phyloP scores from a whole-genome alignment of 1,139 yeast species.

The Komagataea norvegica region DNA sequence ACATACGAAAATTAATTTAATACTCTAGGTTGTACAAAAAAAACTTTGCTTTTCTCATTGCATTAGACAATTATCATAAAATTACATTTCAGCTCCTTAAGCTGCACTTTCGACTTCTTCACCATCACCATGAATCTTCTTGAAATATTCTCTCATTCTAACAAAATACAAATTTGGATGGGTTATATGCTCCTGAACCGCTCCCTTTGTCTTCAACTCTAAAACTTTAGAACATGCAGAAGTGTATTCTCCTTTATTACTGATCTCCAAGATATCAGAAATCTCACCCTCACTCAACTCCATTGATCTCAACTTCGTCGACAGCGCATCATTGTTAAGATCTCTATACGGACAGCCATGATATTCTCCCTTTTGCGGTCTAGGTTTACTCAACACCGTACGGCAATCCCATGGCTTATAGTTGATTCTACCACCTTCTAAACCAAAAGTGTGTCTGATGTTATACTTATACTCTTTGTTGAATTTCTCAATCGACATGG shows the following conservation, averaged over 20 bases:
- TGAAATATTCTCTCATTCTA: slow-evolving; percentile 39
- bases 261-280: slow-evolving; percentile 60
- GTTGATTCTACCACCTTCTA: slow-evolving; percentile 84
- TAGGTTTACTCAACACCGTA: slow-evolving; percentile 66
- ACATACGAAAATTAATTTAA: no score
- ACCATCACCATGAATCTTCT: slow-evolving; percentile 7
- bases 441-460: slow-evolving; percentile 83
- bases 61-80: not conserved
- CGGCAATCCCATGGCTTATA: slow-evolving; percentile 86
- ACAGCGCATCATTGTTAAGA: slow-evolving; percentile 56
- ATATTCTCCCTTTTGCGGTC: slow-evolving; percentile 65
- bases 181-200: slow-evolving; percentile 52
- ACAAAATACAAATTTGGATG: slow-evolving; percentile 91
- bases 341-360: slow-evolving; percentile 96
- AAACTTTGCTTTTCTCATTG: no score
- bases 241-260: slow-evolving; percentile 64
- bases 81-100: not conserved
- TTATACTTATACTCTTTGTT: slow-evolving; percentile 85
- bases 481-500: slow-evolving; percentile 69
- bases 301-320: slow-evolving; percentile 52
- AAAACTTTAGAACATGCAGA: slow-evolving; percentile 88
- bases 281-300: slow-evolving; percentile 67
- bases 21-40: no score
- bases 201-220: slow-evolving; percentile 49
- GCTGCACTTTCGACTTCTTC: slow-evolving; percentile 8